Percentiles rank a stretch among this genome's conserved stretches.
Evolutionary conservation across 768 basidiomycete species (phyloP).

Genomic region (Leccinum subtestaceum): DNA sequence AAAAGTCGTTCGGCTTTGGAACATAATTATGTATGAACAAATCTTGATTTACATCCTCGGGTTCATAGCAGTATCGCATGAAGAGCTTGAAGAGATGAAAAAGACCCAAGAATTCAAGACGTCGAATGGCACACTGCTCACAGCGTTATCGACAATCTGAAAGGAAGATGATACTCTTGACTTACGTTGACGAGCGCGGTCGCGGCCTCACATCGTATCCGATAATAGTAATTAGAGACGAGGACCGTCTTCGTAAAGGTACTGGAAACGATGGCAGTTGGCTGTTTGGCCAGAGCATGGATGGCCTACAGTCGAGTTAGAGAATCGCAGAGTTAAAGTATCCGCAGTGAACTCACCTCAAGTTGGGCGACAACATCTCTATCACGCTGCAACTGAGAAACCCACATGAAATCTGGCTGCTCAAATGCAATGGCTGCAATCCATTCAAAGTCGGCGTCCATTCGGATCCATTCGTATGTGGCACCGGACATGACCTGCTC

Average conservation of each 20-base stretch:
- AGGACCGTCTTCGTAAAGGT: conserved; percentile 91
- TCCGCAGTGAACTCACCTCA: conserved; percentile 59
- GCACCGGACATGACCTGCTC: too few relatives aligned
- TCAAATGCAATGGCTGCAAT: too few relatives aligned
- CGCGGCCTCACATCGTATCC: conserved; percentile 94
- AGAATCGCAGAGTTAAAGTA: neutral
- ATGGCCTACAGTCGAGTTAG: conserved; percentile 68
- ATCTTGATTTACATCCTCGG: conserved; percentile 77
- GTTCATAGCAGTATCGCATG: conserved; percentile 85
- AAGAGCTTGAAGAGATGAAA: conserved; percentile 97
- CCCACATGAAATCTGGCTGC: too few relatives aligned
- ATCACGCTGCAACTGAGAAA: conserved; percentile 71
- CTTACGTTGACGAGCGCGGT: conserved; percentile 77
- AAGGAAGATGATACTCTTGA: conserved; percentile 6
- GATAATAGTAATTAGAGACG: conserved; percentile 93
- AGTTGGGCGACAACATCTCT: conserved; percentile 96
- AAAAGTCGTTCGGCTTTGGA: conserved; percentile 94
- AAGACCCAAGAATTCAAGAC: conserved; percentile 83
- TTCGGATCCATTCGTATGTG: too few relatives aligned
- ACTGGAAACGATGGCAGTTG: conserved; percentile 83
- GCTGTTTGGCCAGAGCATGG: conserved; percentile 73
- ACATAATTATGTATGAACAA: conserved; percentile 85
- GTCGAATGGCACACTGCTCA: conserved; percentile 75
- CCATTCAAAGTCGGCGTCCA: too few relatives aligned
- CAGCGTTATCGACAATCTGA: conserved; percentile 12